These are phyloP conservation scores for Colletotrichum endophyticum DNA, from an alignment of 2,329 filamentous ascomycete species.

Conservation along the genomic window DNA sequence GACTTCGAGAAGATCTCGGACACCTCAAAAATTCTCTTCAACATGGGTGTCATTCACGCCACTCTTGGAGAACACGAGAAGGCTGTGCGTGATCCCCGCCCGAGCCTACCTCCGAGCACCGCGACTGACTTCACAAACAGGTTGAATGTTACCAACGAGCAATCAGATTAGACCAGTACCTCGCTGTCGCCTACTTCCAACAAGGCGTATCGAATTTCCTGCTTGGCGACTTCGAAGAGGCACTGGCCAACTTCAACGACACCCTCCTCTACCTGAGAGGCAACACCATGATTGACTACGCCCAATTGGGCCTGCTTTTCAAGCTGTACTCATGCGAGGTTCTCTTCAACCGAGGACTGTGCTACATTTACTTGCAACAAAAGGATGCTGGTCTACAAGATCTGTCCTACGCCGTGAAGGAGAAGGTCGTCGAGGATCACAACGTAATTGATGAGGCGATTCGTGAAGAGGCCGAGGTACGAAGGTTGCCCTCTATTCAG, in stretches of 20 bases:
- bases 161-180: conserved; percentile 88
- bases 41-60: conserved; percentile 96
- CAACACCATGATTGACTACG: conserved; percentile 97
- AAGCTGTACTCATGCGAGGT: conserved; percentile 98
- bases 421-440: conserved; percentile 95
- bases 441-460: conserved; percentile 99
- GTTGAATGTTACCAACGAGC: conserved; percentile 95
- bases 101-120: not conserved
- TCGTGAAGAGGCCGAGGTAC: conserved; percentile 86
- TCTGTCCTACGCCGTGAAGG: conserved; percentile 86
- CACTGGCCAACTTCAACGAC: conserved; percentile 97
- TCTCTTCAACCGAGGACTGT: conserved; percentile 94
- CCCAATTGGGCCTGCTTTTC: conserved; percentile 92
- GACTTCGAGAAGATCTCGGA: conserved; percentile 89
- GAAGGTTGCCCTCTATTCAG: conserved; percentile 19
- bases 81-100: conserved; percentile 69
- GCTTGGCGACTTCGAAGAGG: conserved; percentile 95
- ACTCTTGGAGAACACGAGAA: conserved; percentile 95
- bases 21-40: conserved; percentile 98
- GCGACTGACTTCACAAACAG: conserved; percentile 49
- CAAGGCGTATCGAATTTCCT: conserved; percentile 98
- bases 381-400: conserved; percentile 91
- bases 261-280: conserved; percentile 92
- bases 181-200: conserved; percentile 97
- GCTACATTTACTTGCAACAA: conserved; percentile 96